Evolutionary conservation across 2,329 filamentous ascomycete genomes (phyloP), one percentile per base, ranked within the genome.

Genomic region (Rhynchosporium agropyri): DNA sequence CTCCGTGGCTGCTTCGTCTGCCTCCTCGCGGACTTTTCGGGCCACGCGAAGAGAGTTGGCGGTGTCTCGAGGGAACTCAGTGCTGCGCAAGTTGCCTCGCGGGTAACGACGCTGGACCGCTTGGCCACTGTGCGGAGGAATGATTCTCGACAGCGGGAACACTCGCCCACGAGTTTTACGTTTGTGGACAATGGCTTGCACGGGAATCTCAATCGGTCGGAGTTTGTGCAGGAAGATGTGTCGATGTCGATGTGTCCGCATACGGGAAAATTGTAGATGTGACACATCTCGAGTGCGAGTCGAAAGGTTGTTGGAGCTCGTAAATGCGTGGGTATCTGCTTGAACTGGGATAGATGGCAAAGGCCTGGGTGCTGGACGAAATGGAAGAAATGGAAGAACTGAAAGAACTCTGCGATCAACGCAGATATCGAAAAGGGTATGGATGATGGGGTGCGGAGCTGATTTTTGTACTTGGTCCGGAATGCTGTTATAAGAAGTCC

Each of bases 221-320:
- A 3, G n/a, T 29, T 54, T 28, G 2, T 42, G 36, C 51, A 54
- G 51, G n/a, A 4, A 13, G 51, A 13, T 12, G 10, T 42, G 20
- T 54, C 51, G 33, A 42, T 42, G 26, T 54, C 51, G 15, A 8
- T 42, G 29, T 54, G 51, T 7, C 51, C 51, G 12, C 51, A 54
- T 2, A 2, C 36, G 38, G 33, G 26, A 10, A 28, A 54, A 9
- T 40, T 7, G 36, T 28, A 40, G 10, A 54, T 42, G n/a, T 40
- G 33, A 12, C 51, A 54, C 51, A 54, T 54, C 2, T 54, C 38
- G 10, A 8, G 28, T 42, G n/a, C 10, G 50, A 20, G 4, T 46
- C 2, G 43, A 1, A 20, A 20, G 20, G 20, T 1, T 20, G n/a
- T 7, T 26, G 7, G 3, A 20, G n/a, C 26, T 7, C 5, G 43